Evolutionary conservation across 805 yeast species (phyloP), one percentile per base, ranked within the genome.

Genomic region (Kurtzmaniella fragi): DNA sequence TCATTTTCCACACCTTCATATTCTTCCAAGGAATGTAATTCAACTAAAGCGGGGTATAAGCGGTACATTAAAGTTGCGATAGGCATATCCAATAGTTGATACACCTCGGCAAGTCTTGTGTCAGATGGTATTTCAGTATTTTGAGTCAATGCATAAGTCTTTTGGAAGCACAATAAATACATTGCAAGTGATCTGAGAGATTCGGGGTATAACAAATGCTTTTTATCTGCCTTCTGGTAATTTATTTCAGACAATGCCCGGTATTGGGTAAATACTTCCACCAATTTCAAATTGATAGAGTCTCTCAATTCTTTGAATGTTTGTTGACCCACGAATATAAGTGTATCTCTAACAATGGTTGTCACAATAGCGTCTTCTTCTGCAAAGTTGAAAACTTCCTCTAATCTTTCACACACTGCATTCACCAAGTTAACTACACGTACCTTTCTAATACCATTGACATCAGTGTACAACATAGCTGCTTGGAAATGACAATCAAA

Each of bases 401-500:
- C 74, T 31, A 84, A 63, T 39, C 86, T 73, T 43, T 82, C 84
- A 2, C 93, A 78, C 12, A 87, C 90, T 0, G 95, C 85, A 34
- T 86, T 77, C n/a, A 84, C 82, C 41, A 80, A 67, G 54, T 93
- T 93, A 35, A 85, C 75, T n/a, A 89, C 89, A 45, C 99, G 74
- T 12, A 93, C 91, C 50, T 86, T 82, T 47, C 97, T 70, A 7
- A 71, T 62, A 16, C 99, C 99, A 35, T 71, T 71, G 2, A 71
- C 54, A 34, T 88, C 84, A 0, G 97, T 90, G 57, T 89, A 91
- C 40, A 93, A 65, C 20, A 93, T 49, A 0, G 98, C 97, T 1
- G 86, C 84, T 62, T 93, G 99, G 67, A 91, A 87, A 57, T 88
- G 93, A 16, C 87, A 84, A 57, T 89, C 96, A 29, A 74, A 70